A percentile compares a stretch with the other conserved stretches of the same genome.
Conservation (phyloP, 208 protist species). For the Leishmania aethiopica region DNA sequence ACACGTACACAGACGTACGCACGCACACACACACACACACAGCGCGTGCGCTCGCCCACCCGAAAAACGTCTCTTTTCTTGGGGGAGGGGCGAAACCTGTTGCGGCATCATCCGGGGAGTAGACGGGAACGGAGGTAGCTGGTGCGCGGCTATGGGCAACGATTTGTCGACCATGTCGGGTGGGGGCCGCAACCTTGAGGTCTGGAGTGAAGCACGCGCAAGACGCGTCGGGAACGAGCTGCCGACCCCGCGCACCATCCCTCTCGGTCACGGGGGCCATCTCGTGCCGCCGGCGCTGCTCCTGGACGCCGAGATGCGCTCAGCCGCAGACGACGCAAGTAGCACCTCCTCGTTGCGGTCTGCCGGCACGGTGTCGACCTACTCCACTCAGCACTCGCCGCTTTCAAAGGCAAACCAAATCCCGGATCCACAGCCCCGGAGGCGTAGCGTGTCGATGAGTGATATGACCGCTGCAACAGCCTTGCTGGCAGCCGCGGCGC, state of each 20-base stretch:
- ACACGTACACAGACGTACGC: not conserved
- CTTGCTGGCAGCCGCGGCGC: not conserved
- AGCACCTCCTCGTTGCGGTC: not conserved
- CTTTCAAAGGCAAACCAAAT: not conserved
- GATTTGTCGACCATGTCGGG: not conserved
- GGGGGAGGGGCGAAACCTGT: not conserved
- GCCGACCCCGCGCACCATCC: not conserved
- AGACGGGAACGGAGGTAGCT: not conserved
- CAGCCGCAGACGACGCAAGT: not conserved
- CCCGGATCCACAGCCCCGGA: not conserved
- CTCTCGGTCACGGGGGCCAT: not conserved
- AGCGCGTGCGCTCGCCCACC: not conserved
- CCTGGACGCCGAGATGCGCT: not conserved
- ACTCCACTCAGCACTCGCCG: not conserved
- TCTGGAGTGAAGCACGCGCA: not conserved
- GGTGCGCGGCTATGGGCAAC: slow-evolving; percentile 2
- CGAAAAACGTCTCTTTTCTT: no score
- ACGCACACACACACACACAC: not conserved
- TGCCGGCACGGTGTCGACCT: not conserved
- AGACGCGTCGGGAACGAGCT: not conserved
- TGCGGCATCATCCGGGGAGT: not conserved
- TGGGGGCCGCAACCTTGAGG: not conserved
- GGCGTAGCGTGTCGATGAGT: not conserved
- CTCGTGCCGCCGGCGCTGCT: not conserved
- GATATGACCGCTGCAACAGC: not conserved